Evolutionary conservation across 345 rosid genomes (phyloP).

Genomic region (Salix purpurea): DNA sequence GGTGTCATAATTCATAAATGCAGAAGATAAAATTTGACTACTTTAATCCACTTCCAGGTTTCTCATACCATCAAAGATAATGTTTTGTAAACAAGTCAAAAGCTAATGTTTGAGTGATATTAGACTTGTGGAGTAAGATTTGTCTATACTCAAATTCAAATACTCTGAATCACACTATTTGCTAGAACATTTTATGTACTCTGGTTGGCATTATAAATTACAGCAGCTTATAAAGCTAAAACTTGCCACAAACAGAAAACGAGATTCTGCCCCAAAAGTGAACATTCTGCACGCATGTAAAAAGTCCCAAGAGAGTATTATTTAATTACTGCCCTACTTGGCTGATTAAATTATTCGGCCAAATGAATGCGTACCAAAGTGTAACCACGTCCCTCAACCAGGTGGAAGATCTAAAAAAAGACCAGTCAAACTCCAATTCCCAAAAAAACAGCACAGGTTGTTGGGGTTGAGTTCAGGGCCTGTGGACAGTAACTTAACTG

Average conservation of each 20-base stretch:
- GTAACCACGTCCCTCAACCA: not conserved
- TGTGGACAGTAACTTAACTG: not conserved
- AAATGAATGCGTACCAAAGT: not conserved
- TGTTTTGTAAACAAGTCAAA: not conserved
- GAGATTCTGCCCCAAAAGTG: not conserved
- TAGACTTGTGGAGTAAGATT: not conserved
- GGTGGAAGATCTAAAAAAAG: not conserved
- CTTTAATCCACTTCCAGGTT: not conserved
- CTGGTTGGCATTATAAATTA: not conserved
- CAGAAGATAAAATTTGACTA: not conserved
- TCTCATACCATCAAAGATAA: not conserved
- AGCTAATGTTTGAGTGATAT: not conserved
- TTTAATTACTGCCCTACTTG: not conserved
- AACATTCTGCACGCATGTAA: not conserved
- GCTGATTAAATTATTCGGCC: not conserved
- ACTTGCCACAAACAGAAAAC: not conserved
- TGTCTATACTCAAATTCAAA: not conserved
- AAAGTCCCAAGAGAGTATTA: not conserved
- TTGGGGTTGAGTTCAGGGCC: not conserved
- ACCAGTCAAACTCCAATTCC: not conserved
- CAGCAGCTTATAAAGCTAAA: not conserved
- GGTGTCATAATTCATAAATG: not conserved
- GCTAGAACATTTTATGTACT: not conserved
- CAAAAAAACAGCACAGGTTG: not conserved
- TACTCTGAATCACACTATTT: not conserved